These are phyloP conservation scores for Puccinia polysora DNA, from an alignment of 1,284 basidiomycete genomes.

Conservation along the genomic window DNA sequence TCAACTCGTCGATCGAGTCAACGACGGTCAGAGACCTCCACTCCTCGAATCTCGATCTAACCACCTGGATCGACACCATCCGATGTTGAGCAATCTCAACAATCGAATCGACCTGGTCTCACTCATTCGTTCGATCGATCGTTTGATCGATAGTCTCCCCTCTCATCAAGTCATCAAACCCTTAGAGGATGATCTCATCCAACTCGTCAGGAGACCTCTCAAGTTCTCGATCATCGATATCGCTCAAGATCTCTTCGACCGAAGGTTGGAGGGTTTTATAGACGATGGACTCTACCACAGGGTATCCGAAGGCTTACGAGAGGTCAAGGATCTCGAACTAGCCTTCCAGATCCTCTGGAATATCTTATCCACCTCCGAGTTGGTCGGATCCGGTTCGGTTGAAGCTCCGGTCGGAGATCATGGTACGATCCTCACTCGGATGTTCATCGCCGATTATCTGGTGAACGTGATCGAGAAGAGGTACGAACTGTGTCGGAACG, in stretches of 20 bases:
- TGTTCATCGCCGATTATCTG: slow-evolving; percentile 51
- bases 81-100: slow-evolving; percentile 28
- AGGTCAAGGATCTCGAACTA: slow-evolving; percentile 22
- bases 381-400: slow-evolving; percentile 6
- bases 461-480: slow-evolving; percentile 49
- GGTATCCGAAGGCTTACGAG: neutral
- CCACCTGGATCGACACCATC: slow-evolving; percentile 24
- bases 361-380: slow-evolving; percentile 31
- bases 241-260: slow-evolving; percentile 28
- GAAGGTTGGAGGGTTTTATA: slow-evolving; percentile 29
- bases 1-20: slow-evolving; percentile 18
- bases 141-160: slow-evolving; percentile 10
- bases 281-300: slow-evolving; percentile 6
- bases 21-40: neutral
- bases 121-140: slow-evolving; percentile 10
- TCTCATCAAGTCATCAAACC: slow-evolving; percentile 15
- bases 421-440: slow-evolving; percentile 50
- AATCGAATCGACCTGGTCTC: slow-evolving; percentile 26
- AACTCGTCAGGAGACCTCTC: slow-evolving; percentile 13
- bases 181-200: slow-evolving; percentile 36
- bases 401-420: slow-evolving; percentile 30
- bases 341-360: slow-evolving; percentile 28
- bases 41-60: slow-evolving; percentile 17
- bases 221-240: slow-evolving; percentile 29
- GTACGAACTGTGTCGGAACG: slow-evolving; percentile 51